Base-by-base conservation (phyloP, 139 green algal species). In the Limnomonas spitsbergensis region DNA sequence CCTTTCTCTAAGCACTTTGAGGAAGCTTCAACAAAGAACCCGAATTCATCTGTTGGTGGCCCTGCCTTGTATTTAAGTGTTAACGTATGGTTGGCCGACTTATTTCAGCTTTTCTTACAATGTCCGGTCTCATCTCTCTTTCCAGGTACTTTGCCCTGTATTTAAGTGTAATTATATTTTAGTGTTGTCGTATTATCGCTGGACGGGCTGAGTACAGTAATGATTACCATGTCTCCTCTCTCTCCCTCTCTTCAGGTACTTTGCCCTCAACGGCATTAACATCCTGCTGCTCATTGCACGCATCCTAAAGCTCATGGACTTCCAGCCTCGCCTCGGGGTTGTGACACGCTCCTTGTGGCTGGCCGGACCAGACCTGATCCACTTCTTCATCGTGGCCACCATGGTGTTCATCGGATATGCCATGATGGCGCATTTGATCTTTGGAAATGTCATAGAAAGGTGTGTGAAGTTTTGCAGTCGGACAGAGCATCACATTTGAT, bases 301-400 rank as follows among this genome's bases (percentile, higher is more conserved):
- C 26, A 53, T 95, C 73, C 81, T 97, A 66, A 93, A 93, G 83
- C 88, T 89, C 42, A 95, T 97, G 92, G 87, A 97, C 87, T 97
- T 97, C 88, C 92, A 97, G 90, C 91, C 92, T 1, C 86, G 92
- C 3, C 83, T 95, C 52, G 91, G 90, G 14, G 89, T 95, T 9
- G 89, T 97, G 34, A 97, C 91, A 1, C 88, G 89, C 39, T 94
- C 92, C 2, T 83, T 97, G 40, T 86, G 85, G 66, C 83, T 91
- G 39, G 83, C 92, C 0, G 87, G 85, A 0, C 86, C 90, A 40
- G 92, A 97, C 75, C 88, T 97, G 31, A 79, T 94, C 42, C 91
- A 97, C 80, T 97, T 97, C 69, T 86, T 89, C 53, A 83, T 95
- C 32, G 89, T 97, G 31, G 89, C 84, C 1, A 82, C 83, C 81